Conservation (phyloP, 1,284 basidiomycete species). For the Salmacisia buchloeana region DNA sequence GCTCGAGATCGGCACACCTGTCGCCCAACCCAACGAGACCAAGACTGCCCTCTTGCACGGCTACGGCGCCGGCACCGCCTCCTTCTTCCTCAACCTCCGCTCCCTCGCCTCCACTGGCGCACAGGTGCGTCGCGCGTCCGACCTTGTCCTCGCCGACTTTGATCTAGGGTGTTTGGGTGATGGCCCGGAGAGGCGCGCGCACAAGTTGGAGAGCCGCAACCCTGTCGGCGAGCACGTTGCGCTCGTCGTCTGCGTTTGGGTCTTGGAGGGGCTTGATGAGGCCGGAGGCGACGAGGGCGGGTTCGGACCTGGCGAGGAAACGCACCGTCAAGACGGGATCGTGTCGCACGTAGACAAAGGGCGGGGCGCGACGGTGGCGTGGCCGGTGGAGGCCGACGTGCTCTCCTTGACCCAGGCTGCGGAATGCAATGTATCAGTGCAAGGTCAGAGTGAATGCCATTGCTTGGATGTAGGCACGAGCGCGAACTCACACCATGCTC, state of each 20-base stretch:
- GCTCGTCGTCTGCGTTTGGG: too few species aligned
- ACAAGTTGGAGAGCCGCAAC: too few species aligned
- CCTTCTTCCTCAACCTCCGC: conserved; percentile 71
- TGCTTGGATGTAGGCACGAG: too few species aligned
- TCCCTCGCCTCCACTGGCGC: conserved; percentile 55
- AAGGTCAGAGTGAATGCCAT: too few species aligned
- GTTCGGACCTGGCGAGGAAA: not conserved
- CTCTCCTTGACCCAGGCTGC: not conserved
- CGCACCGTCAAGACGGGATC: conserved; percentile 1
- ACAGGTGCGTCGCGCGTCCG: too few species aligned
- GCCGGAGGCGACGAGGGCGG: not conserved
- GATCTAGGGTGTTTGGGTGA: too few species aligned
- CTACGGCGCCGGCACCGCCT: conserved; percentile 75
- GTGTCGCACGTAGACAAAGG: not conserved
- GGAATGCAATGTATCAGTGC: too few species aligned
- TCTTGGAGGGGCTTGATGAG: not conserved
- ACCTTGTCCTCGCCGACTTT: too few species aligned
- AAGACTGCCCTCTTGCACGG: conserved; percentile 75
- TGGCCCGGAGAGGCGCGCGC: too few species aligned
- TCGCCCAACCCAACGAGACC: conserved; percentile 54
- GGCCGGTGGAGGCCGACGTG: not conserved
- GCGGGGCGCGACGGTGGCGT: not conserved
- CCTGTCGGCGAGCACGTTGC: too few species aligned
- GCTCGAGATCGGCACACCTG: conserved; percentile 63
- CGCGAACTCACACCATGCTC: not conserved